Percentiles rank a stretch among this genome's conserved stretches.
These are phyloP conservation scores for Infundibulicybe gibba DNA, from an alignment of 768 basidiomycete species.

Conservation along the genomic window DNA sequence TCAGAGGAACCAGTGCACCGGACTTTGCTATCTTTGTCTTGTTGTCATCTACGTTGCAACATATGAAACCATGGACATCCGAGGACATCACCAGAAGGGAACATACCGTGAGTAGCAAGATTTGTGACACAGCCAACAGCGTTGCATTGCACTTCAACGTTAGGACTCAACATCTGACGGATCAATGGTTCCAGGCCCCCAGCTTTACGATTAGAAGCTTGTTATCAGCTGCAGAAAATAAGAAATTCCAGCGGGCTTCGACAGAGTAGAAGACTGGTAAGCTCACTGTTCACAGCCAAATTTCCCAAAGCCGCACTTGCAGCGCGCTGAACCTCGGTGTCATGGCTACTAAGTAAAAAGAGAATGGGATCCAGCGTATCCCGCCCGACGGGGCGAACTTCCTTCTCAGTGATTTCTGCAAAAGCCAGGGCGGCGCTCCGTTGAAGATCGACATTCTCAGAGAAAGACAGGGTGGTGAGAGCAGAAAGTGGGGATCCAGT, in stretches of 20 bases:
- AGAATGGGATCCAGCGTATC: conserved; percentile 98
- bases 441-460: conserved; percentile 98
- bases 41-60: conserved; percentile 76
- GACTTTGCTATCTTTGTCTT: conserved; percentile 99
- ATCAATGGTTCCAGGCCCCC: conserved; percentile 98
- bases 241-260: conserved; percentile 8
- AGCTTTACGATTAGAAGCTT: conserved; percentile 98
- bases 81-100: conserved; percentile 8
- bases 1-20: conserved; percentile 95
- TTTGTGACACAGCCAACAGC: conserved; percentile 99
- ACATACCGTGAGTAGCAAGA: conserved; percentile 92
- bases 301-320: conserved; percentile 97
- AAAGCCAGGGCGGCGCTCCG: conserved; percentile 97
- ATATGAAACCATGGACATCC: conserved; percentile 7
- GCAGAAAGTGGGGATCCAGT: conserved; percentile 88
- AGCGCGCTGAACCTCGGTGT: conserved; percentile 97
- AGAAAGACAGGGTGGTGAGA: conserved; percentile 95
- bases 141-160: conserved; percentile 99
- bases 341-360: conserved; percentile 94
- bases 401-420: conserved; percentile 99
- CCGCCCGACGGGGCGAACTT: conserved; percentile 92
- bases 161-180: conserved; percentile 97
- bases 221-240: conserved; percentile 76
- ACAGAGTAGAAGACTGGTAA: conserved; percentile 3
- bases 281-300: conserved; percentile 94